These are phyloP conservation scores for Aquilaria yunnanensis DNA, from an alignment of 345 rosid species.

Conservation along the genomic window DNA sequence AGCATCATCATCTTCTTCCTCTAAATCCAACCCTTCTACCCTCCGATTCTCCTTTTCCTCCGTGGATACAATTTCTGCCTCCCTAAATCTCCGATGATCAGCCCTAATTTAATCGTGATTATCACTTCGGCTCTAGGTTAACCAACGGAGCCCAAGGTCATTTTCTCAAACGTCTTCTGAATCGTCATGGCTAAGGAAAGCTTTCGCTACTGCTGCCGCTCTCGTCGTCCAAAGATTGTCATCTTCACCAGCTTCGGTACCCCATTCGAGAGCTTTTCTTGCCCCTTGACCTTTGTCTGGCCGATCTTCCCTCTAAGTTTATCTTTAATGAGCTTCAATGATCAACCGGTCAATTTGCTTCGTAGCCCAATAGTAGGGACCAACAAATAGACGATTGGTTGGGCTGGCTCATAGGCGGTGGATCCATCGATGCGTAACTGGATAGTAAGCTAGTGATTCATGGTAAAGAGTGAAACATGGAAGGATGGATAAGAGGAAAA, in stretches of 20 bases:
- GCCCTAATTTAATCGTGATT: constrained; percentile 67
- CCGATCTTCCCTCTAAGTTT: too few relatives aligned
- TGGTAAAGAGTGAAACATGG: too few relatives aligned
- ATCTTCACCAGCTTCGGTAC: constrained; percentile 59
- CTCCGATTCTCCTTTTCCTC: constrained; percentile 49
- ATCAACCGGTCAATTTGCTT: constrained; percentile 46
- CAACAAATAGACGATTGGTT: too few relatives aligned
- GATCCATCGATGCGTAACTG: constrained; percentile 27
- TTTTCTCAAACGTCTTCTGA: constrained; percentile 31
- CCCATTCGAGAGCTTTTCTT: constrained; percentile 74
- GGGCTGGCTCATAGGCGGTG: constrained; percentile 29
- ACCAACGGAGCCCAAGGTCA: constrained; percentile 64
- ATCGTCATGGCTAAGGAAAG: constrained; percentile 40
- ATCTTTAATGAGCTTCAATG: constrained; percentile 32
- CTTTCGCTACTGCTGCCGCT: constrained; percentile 43
- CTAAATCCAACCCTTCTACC: constrained; percentile 8
- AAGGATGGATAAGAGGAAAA: too few relatives aligned
- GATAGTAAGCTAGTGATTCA: too few relatives aligned
- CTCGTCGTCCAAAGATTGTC: constrained; percentile 48
- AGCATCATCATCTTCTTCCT: constrained; percentile 61
- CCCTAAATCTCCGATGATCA: constrained; percentile 52
- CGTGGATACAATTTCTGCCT: constrained; percentile 56
- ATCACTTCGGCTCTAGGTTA: constrained; percentile 49
- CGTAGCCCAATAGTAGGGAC: too few relatives aligned
- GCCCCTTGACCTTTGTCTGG: constrained; percentile 56